A percentile compares a stretch with the other conserved stretches of the same genome.
phyloP scores from a whole-genome alignment of 306 rosid species.

The Begonia masoniana region DNA sequence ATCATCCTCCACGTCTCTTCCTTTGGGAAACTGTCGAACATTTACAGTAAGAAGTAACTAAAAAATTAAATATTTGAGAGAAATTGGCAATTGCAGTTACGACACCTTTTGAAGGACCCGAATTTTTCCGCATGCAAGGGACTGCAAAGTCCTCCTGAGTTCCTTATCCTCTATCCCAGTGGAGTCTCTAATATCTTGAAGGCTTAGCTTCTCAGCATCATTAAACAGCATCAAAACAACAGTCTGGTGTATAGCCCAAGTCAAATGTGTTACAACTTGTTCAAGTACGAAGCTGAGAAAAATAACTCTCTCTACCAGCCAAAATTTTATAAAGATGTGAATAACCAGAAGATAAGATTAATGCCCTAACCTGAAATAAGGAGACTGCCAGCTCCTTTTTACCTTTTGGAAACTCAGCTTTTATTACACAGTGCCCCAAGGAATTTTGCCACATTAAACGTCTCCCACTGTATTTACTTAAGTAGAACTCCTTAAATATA shows the following conservation, averaged over 20 bases:
- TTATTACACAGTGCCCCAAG: conserved; percentile 93
- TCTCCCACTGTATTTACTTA: conserved; percentile 95
- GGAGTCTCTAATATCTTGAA: conserved; percentile 88
- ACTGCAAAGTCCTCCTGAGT: conserved; percentile 91
- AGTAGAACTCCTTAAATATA: conserved; percentile 94
- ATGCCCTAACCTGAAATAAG: conserved; percentile 71
- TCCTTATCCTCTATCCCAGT: conserved; percentile 93
- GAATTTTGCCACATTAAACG: conserved; percentile 99
- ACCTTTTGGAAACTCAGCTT: conserved; percentile 98
- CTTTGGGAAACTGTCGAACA: conserved; percentile 61
- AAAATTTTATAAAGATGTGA: no score
- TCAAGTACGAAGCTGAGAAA: no score
- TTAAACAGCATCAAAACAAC: conserved; percentile 96
- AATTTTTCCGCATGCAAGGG: conserved; percentile 99
- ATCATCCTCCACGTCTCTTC: conserved; percentile 91
- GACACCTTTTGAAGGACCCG: conserved; percentile 88
- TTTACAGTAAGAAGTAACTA: conserved; percentile 8
- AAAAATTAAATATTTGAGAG: not conserved
- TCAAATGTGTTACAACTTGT: no score
- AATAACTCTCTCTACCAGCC: no score
- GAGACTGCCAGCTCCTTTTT: conserved; percentile 98
- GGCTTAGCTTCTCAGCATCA: conserved; percentile 84
- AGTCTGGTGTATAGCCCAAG: conserved; percentile 26
- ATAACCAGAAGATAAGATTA: conserved; percentile 3
- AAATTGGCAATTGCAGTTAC: not conserved